Evolutionary conservation across 768 basidiomycete species (phyloP).

Genomic region (Phlebiopsis flavidoalba): DNA sequence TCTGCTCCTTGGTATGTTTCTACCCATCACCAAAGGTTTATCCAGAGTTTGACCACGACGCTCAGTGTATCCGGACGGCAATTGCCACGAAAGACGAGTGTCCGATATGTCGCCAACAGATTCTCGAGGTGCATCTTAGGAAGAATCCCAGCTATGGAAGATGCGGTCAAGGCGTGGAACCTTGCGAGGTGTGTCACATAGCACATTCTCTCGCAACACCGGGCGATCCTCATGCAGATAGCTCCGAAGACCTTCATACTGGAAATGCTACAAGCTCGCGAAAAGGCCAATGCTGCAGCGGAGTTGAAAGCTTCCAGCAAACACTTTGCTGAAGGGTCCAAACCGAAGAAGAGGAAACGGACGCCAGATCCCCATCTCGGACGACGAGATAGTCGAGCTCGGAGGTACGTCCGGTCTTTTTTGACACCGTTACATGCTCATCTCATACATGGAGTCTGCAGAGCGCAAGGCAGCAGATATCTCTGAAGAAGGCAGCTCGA

Average conservation of each 20-base stretch:
- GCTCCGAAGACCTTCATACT: conserved; percentile 15
- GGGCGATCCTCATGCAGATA: not conserved
- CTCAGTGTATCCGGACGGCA: conserved; percentile 65
- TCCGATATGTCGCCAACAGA: conserved; percentile 59
- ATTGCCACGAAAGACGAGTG: conserved; percentile 61
- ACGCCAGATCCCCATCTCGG: conserved; percentile 16
- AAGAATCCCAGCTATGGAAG: conserved; percentile 69
- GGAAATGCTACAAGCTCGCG: conserved; percentile 2
- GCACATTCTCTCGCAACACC: not conserved
- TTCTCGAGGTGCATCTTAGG: conserved; percentile 59
- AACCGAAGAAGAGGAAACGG: not conserved
- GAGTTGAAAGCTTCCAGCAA: not conserved
- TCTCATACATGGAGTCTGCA: not conserved
- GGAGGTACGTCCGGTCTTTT: not conserved
- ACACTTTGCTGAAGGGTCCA: not conserved
- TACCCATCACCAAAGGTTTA: not conserved
- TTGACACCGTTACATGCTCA: not conserved
- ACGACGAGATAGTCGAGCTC: conserved; percentile 26
- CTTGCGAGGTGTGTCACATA: conserved; percentile 48
- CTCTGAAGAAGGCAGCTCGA: not conserved
- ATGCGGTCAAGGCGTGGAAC: conserved; percentile 66
- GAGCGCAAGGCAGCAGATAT: not conserved
- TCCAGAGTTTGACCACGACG: not conserved
- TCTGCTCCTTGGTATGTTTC: conserved; percentile 63
- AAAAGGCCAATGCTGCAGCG: not conserved